phyloP scores from a whole-genome alignment of 2,329 filamentous ascomycete species.

The Ascochyta fabae region DNA sequence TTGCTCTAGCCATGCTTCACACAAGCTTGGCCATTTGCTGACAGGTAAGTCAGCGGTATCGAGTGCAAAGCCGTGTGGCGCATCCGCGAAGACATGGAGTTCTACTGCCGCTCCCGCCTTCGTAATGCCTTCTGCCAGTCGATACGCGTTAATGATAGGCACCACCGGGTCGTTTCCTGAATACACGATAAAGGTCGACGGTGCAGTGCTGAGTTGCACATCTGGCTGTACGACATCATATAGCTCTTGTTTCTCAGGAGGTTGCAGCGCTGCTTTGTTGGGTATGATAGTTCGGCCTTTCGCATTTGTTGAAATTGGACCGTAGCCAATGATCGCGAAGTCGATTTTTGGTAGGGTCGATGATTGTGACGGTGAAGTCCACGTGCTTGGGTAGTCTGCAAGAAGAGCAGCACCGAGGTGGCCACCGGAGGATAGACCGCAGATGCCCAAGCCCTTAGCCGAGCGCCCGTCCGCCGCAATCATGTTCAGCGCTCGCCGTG shows the following conservation, averaged over 20 bases:
- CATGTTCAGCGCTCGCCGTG: slow-evolving; percentile 15
- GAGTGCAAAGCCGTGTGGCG: slow-evolving; percentile 30
- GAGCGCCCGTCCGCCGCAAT: slow-evolving; percentile 13
- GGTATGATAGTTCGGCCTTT: slow-evolving; percentile 22
- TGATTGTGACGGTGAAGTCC: slow-evolving; percentile 13
- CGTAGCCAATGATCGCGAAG: slow-evolving; percentile 29
- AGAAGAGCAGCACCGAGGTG: slow-evolving; percentile 27
- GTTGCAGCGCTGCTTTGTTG: slow-evolving; percentile 23
- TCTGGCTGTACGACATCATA: slow-evolving; percentile 29
- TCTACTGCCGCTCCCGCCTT: slow-evolving; percentile 20
- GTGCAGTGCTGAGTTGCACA: slow-evolving; percentile 17
- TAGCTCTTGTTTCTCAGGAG: slow-evolving; percentile 25
- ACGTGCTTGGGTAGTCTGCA: slow-evolving; percentile 17
- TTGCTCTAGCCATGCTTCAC: slow-evolving; percentile 27
- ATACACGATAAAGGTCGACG: slow-evolving; percentile 28
- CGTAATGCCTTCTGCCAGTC: slow-evolving; percentile 21
- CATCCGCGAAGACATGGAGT: slow-evolving; percentile 29
- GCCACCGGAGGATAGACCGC: slow-evolving; percentile 27
- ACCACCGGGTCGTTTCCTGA: slow-evolving; percentile 27
- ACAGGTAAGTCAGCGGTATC: slow-evolving; percentile 25
- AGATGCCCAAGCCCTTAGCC: slow-evolving; percentile 11
- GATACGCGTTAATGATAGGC: slow-evolving; percentile 26
- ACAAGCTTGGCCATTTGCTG: slow-evolving; percentile 21
- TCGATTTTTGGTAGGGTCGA: slow-evolving; percentile 7
- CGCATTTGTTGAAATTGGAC: slow-evolving; percentile 29